phyloP scores from a whole-genome alignment of 192 early-diverging fungal species.

The Coemansia sp. region DNA sequence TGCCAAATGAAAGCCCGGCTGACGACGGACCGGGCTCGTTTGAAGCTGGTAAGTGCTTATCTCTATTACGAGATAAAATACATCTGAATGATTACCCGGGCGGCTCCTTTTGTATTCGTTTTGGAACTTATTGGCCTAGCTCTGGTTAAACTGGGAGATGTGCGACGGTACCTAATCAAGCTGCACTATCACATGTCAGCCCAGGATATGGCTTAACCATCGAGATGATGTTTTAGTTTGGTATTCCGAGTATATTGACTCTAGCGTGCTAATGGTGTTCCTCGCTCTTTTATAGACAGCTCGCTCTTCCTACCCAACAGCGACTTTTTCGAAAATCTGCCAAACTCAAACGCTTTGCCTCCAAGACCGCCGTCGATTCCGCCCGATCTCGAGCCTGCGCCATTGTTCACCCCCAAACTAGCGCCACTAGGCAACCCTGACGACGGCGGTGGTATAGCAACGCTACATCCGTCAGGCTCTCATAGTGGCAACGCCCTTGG shows the following conservation, averaged over 20 bases:
- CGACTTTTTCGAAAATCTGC: conserved; percentile 42
- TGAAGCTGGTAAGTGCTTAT: conserved; percentile 41
- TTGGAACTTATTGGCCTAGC: neutral
- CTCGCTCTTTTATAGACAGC: conserved; percentile 29
- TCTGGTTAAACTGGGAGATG: neutral
- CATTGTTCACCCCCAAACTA: conserved; percentile 27
- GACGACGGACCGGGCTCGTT: conserved; percentile 20
- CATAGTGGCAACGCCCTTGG: conserved; percentile 14
- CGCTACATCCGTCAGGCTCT: neutral
- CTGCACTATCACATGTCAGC: conserved; percentile 23
- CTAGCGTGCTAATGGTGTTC: neutral
- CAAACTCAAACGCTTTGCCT: conserved; percentile 12
- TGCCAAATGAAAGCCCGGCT: conserved; percentile 21
- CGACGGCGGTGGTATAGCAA: neutral
- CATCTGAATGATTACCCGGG: neutral
- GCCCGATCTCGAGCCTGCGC: conserved; percentile 45
- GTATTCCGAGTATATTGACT: neutral
- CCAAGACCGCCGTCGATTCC: conserved; percentile 47
- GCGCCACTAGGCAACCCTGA: neutral
- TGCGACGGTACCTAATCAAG: neutral
- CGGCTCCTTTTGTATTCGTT: neutral
- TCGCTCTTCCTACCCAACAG: conserved; percentile 34
- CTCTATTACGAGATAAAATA: neutral
- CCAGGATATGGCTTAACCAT: conserved; percentile 5
- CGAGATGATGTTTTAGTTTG: neutral